Conservation (phyloP, 208 protist genomes). For the Trypanosoma platydactyli region DNA sequence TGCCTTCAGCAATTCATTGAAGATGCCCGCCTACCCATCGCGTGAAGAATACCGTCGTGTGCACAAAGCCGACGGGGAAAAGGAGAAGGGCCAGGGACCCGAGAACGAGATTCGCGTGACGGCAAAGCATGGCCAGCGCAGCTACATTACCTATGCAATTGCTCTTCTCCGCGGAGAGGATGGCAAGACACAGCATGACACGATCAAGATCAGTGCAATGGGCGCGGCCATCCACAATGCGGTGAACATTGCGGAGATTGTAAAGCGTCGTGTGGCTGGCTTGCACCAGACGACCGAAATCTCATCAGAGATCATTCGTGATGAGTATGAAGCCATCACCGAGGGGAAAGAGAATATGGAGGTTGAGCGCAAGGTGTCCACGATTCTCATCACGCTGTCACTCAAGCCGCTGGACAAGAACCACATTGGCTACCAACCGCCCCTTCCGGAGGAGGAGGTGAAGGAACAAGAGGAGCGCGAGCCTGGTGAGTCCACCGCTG, state of each 20-base stretch:
- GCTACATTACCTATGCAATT: slow-evolving; percentile 91
- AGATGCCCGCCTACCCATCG: slow-evolving; percentile 56
- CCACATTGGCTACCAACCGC: too few species aligned
- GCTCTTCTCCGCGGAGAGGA: slow-evolving; percentile 85
- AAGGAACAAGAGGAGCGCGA: too few species aligned
- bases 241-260: slow-evolving; percentile 92
- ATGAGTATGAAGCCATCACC: too few species aligned
- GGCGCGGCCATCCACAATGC: slow-evolving; percentile 89
- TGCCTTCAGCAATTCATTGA: too few species aligned
- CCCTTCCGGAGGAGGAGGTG: too few species aligned
- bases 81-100: slow-evolving; percentile 56
- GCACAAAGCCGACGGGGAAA: slow-evolving; percentile 41
- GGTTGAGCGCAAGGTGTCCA: too few species aligned
- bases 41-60: slow-evolving; percentile 79
- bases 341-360: too few species aligned
- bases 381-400: too few species aligned
- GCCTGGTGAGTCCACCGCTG: background rate
- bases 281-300: too few species aligned
- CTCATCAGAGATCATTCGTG: too few species aligned
- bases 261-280: slow-evolving; percentile 88
- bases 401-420: too few species aligned
- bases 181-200: slow-evolving; percentile 79
- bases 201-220: slow-evolving; percentile 90
- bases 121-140: slow-evolving; percentile 72
- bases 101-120: slow-evolving; percentile 91